Conservation (phyloP, 108 stramenopile species). For the Nitzschia sp. region DNA sequence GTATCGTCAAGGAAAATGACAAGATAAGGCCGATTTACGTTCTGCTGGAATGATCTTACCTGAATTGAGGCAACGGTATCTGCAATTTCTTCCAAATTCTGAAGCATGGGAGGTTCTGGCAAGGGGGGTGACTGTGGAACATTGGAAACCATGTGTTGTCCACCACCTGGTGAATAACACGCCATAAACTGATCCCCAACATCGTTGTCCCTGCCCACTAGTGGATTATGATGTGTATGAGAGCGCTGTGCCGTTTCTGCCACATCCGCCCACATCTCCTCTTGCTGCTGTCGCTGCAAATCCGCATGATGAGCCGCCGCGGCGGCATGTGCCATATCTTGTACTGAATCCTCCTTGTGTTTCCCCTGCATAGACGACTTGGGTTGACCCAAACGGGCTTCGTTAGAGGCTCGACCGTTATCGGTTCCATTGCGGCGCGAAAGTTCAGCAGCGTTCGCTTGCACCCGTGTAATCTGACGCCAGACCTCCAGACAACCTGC, state of each 20-base stretch:
- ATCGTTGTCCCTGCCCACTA: conserved; percentile 6
- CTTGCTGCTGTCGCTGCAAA: conserved; percentile 49
- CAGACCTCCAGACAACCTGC: conserved; percentile 86
- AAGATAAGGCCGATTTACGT: background rate
- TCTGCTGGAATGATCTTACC: conserved; percentile 5
- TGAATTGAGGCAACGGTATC: conserved; percentile 64
- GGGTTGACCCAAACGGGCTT: conserved; percentile 1
- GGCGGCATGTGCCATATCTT: conserved; percentile 44
- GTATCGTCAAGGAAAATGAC: background rate
- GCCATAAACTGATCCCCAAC: conserved; percentile 29
- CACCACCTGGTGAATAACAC: conserved; percentile 15
- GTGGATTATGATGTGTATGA: conserved; percentile 3
- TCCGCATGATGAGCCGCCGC: conserved; percentile 51
- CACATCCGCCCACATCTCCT: conserved; percentile 38
- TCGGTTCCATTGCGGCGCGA: conserved; percentile 19
- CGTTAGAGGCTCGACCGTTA: background rate
- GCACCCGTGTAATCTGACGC: conserved; percentile 79
- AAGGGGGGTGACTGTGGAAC: conserved; percentile 42
- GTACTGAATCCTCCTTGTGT: conserved; percentile 14
- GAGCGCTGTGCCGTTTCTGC: conserved; percentile 18
- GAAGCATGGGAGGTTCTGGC: conserved; percentile 69
- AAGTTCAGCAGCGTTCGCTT: conserved; percentile 65
- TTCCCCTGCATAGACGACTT: conserved; percentile 6
- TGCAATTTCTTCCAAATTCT: conserved; percentile 65
- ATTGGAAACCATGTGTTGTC: background rate